A percentile compares a stretch with the other conserved stretches of the same genome.
Evolutionary conservation across 345 rosid species (phyloP).

Genomic region (Cardamine resedifolia): DNA sequence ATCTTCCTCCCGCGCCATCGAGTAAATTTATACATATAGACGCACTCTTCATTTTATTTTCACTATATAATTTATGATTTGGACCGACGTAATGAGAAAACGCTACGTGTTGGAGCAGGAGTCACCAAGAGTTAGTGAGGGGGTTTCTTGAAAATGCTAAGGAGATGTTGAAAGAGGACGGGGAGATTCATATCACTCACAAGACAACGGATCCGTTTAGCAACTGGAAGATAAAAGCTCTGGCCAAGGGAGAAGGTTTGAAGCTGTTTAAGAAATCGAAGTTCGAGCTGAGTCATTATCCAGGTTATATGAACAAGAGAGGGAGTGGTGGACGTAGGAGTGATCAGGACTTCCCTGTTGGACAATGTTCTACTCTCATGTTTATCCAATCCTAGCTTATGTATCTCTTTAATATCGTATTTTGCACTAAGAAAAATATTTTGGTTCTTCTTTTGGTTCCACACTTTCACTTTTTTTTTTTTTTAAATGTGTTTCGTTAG

Average conservation of each 20-base stretch:
- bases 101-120: conserved; percentile 14
- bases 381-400: neutral
- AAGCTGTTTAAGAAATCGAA: conserved; percentile 21
- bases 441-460: neutral
- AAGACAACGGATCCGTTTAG: conserved; percentile 50
- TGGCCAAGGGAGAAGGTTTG: conserved; percentile 43
- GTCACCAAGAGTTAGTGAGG: conserved; percentile 39
- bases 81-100: neutral
- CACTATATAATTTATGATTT: neutral
- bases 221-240: conserved; percentile 40
- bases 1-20: conserved; percentile 8
- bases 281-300: conserved; percentile 42
- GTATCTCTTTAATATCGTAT: neutral
- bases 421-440: neutral
- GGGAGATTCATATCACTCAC: conserved; percentile 63
- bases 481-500: too few species aligned
- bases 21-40: neutral
- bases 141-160: conserved; percentile 51
- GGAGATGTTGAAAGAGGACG: conserved; percentile 42
- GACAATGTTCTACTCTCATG: conserved; percentile 34
- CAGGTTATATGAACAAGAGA: conserved; percentile 53
- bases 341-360: conserved; percentile 20
- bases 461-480: too few species aligned
- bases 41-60: neutral
- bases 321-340: conserved; percentile 45